Base-by-base conservation (phyloP, 345 rosid genomes). In the Rubroshorea leprosula region DNA sequence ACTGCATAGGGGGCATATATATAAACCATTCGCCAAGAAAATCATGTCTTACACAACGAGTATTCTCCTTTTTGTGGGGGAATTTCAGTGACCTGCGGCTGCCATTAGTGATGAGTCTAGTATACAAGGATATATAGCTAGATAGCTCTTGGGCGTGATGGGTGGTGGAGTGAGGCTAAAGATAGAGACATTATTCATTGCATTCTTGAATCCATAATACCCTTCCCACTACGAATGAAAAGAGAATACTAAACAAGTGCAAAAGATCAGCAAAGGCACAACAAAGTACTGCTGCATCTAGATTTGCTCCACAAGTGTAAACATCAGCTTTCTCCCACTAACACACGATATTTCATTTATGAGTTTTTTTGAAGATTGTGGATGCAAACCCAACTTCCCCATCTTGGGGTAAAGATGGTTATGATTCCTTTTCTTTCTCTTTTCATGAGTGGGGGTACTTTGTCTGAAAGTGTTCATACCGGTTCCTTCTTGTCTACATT, bases 111-210 rank as follows among this genome's bases (percentile, higher is more conserved):
- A 61, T 50, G 67, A 72, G 49, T 55, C 55, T 61, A 60, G 66
- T 71, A 20, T 56, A 10, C 41, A 35, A 35, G 41, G 41, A 35
- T 61, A 51, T n/a, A n/a, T n/a, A n/a, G 63, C 65, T 49, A 23
- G 17, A 58, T 26, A 31, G 58, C 58, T 61, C 39, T 19, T 51
- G 67, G 62, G 11, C 57, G 58, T 54, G 51, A 50, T 69, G 63
- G 73, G 69, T 67, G n/a, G n/a, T n/a, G 76, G 78, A 73, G 76
- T 71, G 43, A 71, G 61, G 69, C 62, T 67, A 70, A 73, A 70
- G 78, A 67, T 59, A 67, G 26, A 64, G 57, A 55, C 55, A 56
- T 38, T 64, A 67, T 65, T 64, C 60, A 72, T 64, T 67, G 62
- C 71, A 68, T 25, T 46, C 55, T 68, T 70, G 72, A 69, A 76